A percentile compares a stretch with the other conserved stretches of the same genome.
Evolutionary conservation across 2,329 filamentous ascomycete genomes (phyloP).

Genomic region (Aspergillus persii): DNA sequence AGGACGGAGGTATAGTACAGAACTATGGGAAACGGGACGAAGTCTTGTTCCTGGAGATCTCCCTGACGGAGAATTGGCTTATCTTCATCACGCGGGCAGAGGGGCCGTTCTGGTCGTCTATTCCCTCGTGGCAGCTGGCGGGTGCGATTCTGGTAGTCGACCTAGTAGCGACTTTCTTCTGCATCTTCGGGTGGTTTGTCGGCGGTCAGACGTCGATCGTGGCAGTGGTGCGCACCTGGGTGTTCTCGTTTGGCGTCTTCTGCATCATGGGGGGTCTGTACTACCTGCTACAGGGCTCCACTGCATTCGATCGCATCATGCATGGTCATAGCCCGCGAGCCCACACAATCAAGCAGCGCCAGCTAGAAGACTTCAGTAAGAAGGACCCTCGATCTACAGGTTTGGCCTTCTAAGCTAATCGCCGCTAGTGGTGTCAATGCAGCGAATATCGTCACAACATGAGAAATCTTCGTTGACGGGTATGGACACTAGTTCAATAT

Average conservation of each 20-base stretch:
- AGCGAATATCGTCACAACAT: conserved; percentile 88
- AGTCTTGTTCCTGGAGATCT: conserved; percentile 85
- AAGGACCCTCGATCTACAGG: conserved; percentile 20
- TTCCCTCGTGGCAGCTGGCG: conserved; percentile 80
- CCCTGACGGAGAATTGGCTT: conserved; percentile 90
- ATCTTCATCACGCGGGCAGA: conserved; percentile 96
- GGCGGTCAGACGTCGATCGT: conserved; percentile 70
- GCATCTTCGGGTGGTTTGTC: conserved; percentile 80
- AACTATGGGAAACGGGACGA: conserved; percentile 80
- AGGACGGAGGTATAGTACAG: conserved; percentile 81
- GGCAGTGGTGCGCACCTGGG: conserved; percentile 83
- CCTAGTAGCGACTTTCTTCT: conserved; percentile 80
- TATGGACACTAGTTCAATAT: conserved; percentile 3
- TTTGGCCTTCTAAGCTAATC: background rate
- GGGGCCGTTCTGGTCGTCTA: conserved; percentile 86
- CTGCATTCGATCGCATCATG: conserved; percentile 87
- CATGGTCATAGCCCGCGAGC: conserved; percentile 78
- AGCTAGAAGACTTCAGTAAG: conserved; percentile 86
- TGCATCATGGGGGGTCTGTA: conserved; percentile 75
- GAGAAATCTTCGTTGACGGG: conserved; percentile 60
- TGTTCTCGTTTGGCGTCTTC: conserved; percentile 88
- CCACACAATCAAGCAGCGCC: conserved; percentile 76
- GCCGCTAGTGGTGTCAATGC: conserved; percentile 71
- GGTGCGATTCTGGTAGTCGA: conserved; percentile 80
- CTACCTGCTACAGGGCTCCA: conserved; percentile 78